Evolutionary conservation across 73 alveolate species (phyloP), one percentile per base, ranked within the genome.

Genomic region (Tetrahymena thermophila): DNA sequence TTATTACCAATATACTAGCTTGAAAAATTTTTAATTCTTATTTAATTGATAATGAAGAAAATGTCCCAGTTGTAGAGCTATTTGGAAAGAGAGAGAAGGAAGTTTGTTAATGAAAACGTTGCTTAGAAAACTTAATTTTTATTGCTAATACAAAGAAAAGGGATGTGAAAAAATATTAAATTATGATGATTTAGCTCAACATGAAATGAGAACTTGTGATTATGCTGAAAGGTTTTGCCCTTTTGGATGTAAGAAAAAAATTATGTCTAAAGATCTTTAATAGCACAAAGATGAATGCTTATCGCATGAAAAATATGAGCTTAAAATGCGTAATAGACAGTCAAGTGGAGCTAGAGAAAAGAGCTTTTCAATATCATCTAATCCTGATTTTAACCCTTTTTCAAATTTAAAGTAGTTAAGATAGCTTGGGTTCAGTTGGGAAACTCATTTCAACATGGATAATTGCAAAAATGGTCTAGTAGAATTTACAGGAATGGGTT

Each of bases 61-160:
- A 71, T 71, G 89, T 25, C 89, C 89, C 1, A 71, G 89, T 71
- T 71, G 89, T 71, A 71, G 89, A 71, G 89, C 89, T 25, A 71
- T 71, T 71, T 71, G 89, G 89, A 71, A 71, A 71, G 89, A 71
- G 42, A 71, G 89, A 71, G 89, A 71, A 71, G 89, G 89, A 71
- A 71, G 89, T 71, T 71, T 71, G n/a, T 71, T 71, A 71, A 71
- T 71, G 89, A 71, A 71, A 71, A 71, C 89, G 1, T 19, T 71
- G 17, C 37, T 71, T 0, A 71, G 89, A 25, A 71, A 71, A 31
- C 89, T 71, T 5, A 71, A 71, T 71, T 71, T 71, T 25, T 71
- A 71, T 71, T 71, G 89, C 89, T 34, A 71, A 71, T 71, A 10
- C n/a, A 71, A 71, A 31, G 89, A 71, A 71, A 71, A 21, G n/a